Base-by-base conservation (phyloP, 148 eudicot species). In the Fagopyrum tataricum region DNA sequence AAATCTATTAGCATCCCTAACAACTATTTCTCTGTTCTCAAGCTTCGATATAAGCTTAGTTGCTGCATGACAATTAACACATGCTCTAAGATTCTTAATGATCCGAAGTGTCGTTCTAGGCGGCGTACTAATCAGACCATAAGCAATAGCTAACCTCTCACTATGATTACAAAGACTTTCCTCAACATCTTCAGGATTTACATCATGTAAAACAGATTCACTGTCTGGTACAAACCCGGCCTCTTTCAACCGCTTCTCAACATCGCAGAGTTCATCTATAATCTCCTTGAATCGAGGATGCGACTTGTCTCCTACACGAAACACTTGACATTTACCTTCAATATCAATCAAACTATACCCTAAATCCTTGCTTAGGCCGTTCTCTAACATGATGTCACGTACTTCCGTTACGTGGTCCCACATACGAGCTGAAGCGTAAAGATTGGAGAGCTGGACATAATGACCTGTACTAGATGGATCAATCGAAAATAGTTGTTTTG, bases 361-460 rank as follows among this genome's bases (percentile, higher is more conserved):
- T 41, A 84, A 68, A 42, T 85, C 91, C 75, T 88, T 91, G 74
- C 56, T 79, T 67, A 88, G 67, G 72, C 89, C 97, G 77, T 81
- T 84, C 39, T 80, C 86, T 77, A 81, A 79, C 93, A 91, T 87
- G 74, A 81, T 14, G 11, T 52, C 59, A 51, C 97, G 81, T 24
- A 89, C 83, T 74, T 82, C 72, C 40, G 74, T 78, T 26, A 87
- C 97, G 48, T 85, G 81, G 58, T 80, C 72, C 93, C 96, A 91
- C 81, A 87, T 77, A 21, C 81, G 80, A 12, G 77, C 78, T 44
- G 87, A 81, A 75, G 94, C 97, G 77, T 91, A 91, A 4, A 91
- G 85, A 82, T 91, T 89, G 0, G 91, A 91, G 44, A 91, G 78
- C 82, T 85, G 93, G 41, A 89, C 90, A 59, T 91, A 89, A 41